phyloP scores from a whole-genome alignment of 495 filamentous ascomycete species.

The Aspergillus affinis region DNA sequence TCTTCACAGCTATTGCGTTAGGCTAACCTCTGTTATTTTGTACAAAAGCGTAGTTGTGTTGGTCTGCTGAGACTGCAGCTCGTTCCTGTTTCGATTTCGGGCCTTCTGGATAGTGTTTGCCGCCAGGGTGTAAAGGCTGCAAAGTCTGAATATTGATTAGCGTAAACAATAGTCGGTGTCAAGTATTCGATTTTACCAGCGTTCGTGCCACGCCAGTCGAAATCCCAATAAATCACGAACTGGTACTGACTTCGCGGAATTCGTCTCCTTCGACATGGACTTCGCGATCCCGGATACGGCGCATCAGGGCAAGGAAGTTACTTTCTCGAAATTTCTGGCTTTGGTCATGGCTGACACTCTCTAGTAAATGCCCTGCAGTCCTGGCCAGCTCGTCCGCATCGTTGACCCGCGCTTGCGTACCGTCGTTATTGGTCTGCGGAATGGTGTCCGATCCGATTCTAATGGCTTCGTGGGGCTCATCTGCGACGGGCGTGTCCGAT shows the following conservation, averaged over 20 bases:
- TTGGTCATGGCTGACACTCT: slow-evolving; percentile 66
- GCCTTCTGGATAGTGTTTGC: slow-evolving; percentile 44
- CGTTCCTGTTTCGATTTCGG: slow-evolving; percentile 17
- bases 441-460: slow-evolving; percentile 56
- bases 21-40: slow-evolving; percentile 17
- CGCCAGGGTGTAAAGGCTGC: slow-evolving; percentile 54
- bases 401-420: slow-evolving; percentile 22
- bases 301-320: slow-evolving; percentile 76
- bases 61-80: not conserved
- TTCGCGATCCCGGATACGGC: slow-evolving; percentile 55
- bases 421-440: slow-evolving; percentile 29
- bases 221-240: slow-evolving; percentile 39
- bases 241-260: slow-evolving; percentile 56
- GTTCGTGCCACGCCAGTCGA: slow-evolving; percentile 39
- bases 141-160: slow-evolving; percentile 39
- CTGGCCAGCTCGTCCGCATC: slow-evolving; percentile 68
- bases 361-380: slow-evolving; percentile 69
- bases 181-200: slow-evolving; percentile 39
- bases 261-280: slow-evolving; percentile 54
- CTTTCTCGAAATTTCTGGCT: slow-evolving; percentile 75
- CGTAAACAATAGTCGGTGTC: slow-evolving; percentile 32
- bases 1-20: not conserved
- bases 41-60: not conserved
- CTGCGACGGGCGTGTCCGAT: not conserved
- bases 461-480: slow-evolving; percentile 27